Conservation (phyloP, 2,329 filamentous ascomycete genomes). For the Xylariaceae sp. region DNA sequence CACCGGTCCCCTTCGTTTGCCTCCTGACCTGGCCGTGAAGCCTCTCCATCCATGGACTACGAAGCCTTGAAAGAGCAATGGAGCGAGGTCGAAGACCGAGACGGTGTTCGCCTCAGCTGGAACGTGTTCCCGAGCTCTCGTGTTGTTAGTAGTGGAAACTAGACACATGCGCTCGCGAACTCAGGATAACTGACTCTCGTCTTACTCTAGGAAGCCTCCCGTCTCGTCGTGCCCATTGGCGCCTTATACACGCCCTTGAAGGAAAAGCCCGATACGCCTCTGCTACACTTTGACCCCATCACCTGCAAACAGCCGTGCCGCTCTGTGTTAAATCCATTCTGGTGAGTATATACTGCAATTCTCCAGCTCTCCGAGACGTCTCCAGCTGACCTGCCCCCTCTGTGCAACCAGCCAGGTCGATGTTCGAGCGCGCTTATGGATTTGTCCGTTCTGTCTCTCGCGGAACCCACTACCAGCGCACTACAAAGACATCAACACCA, state of each 20-base stretch:
- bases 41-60: conserved; percentile 67
- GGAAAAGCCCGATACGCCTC: conserved; percentile 82
- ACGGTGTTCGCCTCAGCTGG: conserved; percentile 95
- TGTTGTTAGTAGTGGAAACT: conserved; percentile 59
- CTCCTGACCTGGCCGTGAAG: conserved; percentile 1
- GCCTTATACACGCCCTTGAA: conserved; percentile 94
- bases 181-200: conserved; percentile 19
- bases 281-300: conserved; percentile 93
- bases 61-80: conserved; percentile 91
- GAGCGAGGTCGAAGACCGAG: conserved; percentile 92
- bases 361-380: background rate
- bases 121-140: conserved; percentile 97
- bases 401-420: conserved; percentile 65
- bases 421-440: conserved; percentile 77
- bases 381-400: conserved; percentile 9
- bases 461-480: conserved; percentile 77
- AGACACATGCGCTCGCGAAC: conserved; percentile 6
- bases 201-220: conserved; percentile 71
- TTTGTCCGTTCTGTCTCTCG: conserved; percentile 82
- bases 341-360: conserved; percentile 48
- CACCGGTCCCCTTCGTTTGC: conserved; percentile 9
- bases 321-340: conserved; percentile 94
- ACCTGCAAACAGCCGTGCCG: conserved; percentile 95
- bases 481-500: conserved; percentile 84
- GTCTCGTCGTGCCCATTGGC: conserved; percentile 91